phyloP scores from a whole-genome alignment of 345 rosid genomes.

The Chamaenerion angustifolium region DNA sequence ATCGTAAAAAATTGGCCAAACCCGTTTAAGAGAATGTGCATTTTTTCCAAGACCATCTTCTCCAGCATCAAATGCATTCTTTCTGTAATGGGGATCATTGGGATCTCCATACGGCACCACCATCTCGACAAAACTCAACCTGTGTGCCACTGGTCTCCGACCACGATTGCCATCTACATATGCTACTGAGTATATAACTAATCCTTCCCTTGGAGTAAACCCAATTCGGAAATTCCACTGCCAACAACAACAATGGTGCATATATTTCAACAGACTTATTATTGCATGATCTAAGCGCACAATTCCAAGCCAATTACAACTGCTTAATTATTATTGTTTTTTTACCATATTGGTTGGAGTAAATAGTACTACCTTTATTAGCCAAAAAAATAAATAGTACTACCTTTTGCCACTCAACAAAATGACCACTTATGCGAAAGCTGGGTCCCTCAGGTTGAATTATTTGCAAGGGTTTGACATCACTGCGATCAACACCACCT shows the following conservation, averaged over 20 bases:
- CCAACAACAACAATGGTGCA: conserved; percentile 5
- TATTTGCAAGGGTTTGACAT: conserved; percentile 56
- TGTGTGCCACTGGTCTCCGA: conserved; percentile 61
- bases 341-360: no score
- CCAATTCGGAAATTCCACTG: conserved; percentile 81
- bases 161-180: conserved; percentile 65
- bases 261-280: no score
- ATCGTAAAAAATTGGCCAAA: conserved; percentile 3
- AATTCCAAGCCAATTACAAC: no score
- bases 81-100: conserved; percentile 64
- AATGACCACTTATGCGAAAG: conserved; percentile 49
- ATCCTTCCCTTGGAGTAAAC: conserved; percentile 67
- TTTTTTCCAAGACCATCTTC: conserved; percentile 79
- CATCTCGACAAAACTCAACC: conserved; percentile 76
- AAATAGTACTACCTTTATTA: no score
- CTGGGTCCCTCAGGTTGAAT: conserved; percentile 71
- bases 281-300: no score
- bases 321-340: no score
- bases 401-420: conserved; percentile 68
- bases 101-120: conserved; percentile 82
- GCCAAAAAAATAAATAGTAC: no score
- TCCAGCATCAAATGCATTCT: conserved; percentile 77
- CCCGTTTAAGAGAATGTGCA: conserved; percentile 72
- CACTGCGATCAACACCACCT: conserved; percentile 70
- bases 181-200: conserved; percentile 57